These are phyloP conservation scores for Colletotrichum sojae DNA, from an alignment of 2,329 filamentous ascomycete genomes.

Conservation along the genomic window DNA sequence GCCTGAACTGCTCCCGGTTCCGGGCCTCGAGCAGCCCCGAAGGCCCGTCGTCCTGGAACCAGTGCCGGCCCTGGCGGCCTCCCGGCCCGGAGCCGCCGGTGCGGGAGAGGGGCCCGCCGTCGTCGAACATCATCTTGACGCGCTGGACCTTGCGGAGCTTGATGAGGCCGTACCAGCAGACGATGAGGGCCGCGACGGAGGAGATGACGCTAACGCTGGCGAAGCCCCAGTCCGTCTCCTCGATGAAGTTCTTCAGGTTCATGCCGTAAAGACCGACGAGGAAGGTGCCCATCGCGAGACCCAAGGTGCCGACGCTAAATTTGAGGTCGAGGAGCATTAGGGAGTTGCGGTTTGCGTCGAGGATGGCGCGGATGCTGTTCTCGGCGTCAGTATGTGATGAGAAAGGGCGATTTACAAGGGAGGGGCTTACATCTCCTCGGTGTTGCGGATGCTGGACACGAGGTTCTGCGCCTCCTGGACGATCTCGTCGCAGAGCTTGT, in stretches of 20 bases:
- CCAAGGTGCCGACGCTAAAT: slow-evolving; percentile 94
- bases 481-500: slow-evolving; percentile 98
- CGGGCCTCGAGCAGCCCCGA: slow-evolving; percentile 66
- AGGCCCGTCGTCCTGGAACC: slow-evolving; percentile 64
- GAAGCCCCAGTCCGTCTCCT: slow-evolving; percentile 93
- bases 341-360: slow-evolving; percentile 97
- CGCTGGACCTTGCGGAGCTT: slow-evolving; percentile 90
- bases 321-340: slow-evolving; percentile 98
- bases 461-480: slow-evolving; percentile 95
- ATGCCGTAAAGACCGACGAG: slow-evolving; percentile 99
- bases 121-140: slow-evolving; percentile 81
- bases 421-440: slow-evolving; percentile 89
- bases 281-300: slow-evolving; percentile 95
- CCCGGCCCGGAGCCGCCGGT: slow-evolving; percentile 9
- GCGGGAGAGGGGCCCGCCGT: slow-evolving; percentile 55
- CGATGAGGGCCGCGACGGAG: slow-evolving; percentile 79
- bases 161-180: slow-evolving; percentile 86
- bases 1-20: slow-evolving; percentile 68
- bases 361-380: slow-evolving; percentile 88
- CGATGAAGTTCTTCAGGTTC: slow-evolving; percentile 99
- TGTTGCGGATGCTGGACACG: slow-evolving; percentile 95
- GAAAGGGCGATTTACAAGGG: neutral
- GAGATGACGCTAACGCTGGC: slow-evolving; percentile 80
- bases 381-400: slow-evolving; percentile 44
- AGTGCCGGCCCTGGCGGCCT: slow-evolving; percentile 51